phyloP scores from a whole-genome alignment of 139 green algal species.

The Coccomyxa sp. region DNA sequence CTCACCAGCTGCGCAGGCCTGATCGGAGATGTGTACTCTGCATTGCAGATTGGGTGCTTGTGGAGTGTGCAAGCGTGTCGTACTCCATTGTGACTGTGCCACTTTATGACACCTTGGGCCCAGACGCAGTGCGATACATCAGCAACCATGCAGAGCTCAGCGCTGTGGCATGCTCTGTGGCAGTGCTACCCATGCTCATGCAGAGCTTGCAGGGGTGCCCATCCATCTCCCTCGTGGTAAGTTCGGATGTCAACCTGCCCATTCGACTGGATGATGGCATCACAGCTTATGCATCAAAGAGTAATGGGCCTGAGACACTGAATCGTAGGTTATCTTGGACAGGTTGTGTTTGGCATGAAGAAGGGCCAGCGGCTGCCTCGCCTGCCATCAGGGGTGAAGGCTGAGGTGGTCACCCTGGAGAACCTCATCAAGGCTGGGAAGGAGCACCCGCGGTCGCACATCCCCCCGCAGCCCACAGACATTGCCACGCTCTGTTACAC shows the following conservation, averaged over 20 bases:
- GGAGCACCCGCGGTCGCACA: conserved; percentile 69
- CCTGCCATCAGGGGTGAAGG: conserved; percentile 26
- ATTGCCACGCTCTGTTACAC: conserved; percentile 96
- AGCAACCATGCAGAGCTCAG: conserved; percentile 88
- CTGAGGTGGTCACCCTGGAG: conserved; percentile 56
- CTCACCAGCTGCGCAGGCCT: background rate
- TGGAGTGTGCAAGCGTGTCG: conserved; percentile 80
- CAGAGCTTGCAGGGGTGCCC: conserved; percentile 63
- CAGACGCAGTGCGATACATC: conserved; percentile 94
- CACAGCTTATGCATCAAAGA: conserved; percentile 3
- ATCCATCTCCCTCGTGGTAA: conserved; percentile 74
- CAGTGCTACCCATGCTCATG: conserved; percentile 74
- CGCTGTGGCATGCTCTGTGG: conserved; percentile 64
- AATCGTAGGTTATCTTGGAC: no score
- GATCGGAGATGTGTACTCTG: background rate
- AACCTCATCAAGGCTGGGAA: conserved; percentile 56
- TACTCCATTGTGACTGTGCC: conserved; percentile 89
- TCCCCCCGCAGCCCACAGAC: conserved; percentile 65
- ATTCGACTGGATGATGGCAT: no score
- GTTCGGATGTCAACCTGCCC: background rate
- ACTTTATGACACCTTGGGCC: conserved; percentile 93
- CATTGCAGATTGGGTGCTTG: conserved; percentile 83
- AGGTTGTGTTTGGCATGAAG: conserved; percentile 43
- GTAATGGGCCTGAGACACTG: background rate
- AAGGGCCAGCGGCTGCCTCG: conserved; percentile 40